Conservation (phyloP, 805 yeast species). For the Myxozyma melibiosi region DNA sequence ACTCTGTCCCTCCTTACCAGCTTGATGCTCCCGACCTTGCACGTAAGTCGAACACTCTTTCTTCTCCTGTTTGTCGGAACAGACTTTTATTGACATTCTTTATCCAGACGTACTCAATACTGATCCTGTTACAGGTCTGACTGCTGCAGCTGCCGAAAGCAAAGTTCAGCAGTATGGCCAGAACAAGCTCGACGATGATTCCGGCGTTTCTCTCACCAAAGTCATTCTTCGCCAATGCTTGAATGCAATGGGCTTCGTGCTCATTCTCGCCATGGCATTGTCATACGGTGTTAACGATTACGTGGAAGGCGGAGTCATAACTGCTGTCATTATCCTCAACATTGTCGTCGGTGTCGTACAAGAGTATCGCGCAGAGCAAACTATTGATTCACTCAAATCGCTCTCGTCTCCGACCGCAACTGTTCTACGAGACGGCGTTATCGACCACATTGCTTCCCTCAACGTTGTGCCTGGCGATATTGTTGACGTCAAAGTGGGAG, state of each 20-base stretch:
- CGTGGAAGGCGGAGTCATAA: slow-evolving; percentile 82
- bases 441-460: slow-evolving; percentile 58
- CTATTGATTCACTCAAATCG: slow-evolving; percentile 71
- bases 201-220: slow-evolving; percentile 53
- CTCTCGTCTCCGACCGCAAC: slow-evolving; percentile 72
- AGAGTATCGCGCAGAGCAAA: slow-evolving; percentile 73
- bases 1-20: slow-evolving; percentile 14
- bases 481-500: slow-evolving; percentile 65
- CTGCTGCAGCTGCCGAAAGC: slow-evolving; percentile 41
- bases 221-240: slow-evolving; percentile 68
- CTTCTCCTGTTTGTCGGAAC: background rate
- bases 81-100: background rate
- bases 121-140: slow-evolving; percentile 53
- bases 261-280: slow-evolving; percentile 45
- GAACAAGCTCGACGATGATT: slow-evolving; percentile 64
- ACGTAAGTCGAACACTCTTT: slow-evolving; percentile 13
- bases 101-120: slow-evolving; percentile 44
- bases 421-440: slow-evolving; percentile 63
- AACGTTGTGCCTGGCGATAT: slow-evolving; percentile 76
- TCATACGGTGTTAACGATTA: slow-evolving; percentile 74
- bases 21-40: slow-evolving; percentile 10
- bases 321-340: slow-evolving; percentile 64
- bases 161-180: slow-evolving; percentile 51
- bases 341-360: slow-evolving; percentile 69
- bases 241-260: slow-evolving; percentile 77